Base-by-base conservation (phyloP, 495 filamentous ascomycete species). In the Venustampulla echinocandica region DNA sequence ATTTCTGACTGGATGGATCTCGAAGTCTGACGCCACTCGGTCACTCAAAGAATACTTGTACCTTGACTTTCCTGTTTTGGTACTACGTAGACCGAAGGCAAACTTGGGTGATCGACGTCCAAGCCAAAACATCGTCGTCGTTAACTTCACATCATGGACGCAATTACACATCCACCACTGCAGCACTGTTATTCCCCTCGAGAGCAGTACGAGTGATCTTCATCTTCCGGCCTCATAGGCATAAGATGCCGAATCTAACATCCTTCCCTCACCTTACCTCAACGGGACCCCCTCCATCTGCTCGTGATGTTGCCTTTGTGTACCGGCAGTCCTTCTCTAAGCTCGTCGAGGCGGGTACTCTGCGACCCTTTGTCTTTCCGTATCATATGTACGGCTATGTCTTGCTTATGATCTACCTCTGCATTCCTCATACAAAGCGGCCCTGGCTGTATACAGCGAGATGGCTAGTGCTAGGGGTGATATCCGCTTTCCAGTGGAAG, bases 321-420 rank as follows among this genome's bases (percentile, higher is more conserved):
- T 55, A 61, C 36, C 42, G 43, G 7, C 3, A 15, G 1, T 21
- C 23, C 24, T 60, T 59, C 46, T 49, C 60, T 17, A 25, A 40
- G 6, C 47, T 36, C 15, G 55, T 71, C 11, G 44, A 41, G 44
- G 50, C 64, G n/a, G 76, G 70, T 42, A 44, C 61, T 34, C 65
- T 67, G 18, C 53, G 61, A 32, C 78, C 79, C 5, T 70, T 84
- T 40, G 50, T 83, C 1, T 51, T 80, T 22, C 80, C 80, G 2
- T 75, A 66, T 49, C 64, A 67, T n/a, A 11, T 56, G 17, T 52
- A 73, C 1, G 44, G 77, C 3, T 69, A 70, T 7, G 44, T 70
- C 3, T 61, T 69, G 27, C 13, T 82, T 10, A 49, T 82, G 9
- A 64, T 75, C 0, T 50, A 77, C 53, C 69, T 84, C 6, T 60